These are phyloP conservation scores for Ceraceosorus bombacis DNA, from an alignment of 1,284 basidiomycete species.

Conservation along the genomic window DNA sequence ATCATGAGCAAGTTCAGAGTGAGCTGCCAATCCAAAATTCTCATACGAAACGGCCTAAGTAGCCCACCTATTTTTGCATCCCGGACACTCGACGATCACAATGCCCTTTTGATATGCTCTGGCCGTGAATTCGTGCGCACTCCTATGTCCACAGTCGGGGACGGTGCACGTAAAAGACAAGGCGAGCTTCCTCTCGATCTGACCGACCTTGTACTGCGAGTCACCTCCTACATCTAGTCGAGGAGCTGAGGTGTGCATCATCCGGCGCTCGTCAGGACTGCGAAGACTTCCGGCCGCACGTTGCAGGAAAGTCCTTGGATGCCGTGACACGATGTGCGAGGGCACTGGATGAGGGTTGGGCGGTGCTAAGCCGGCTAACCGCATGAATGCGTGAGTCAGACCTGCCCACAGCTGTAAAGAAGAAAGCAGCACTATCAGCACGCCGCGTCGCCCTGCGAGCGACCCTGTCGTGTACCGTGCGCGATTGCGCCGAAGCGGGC, in stretches of 20 bases:
- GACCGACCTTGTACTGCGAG: slow-evolving; percentile 12
- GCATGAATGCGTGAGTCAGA: neutral
- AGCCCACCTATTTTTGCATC: slow-evolving; percentile 67
- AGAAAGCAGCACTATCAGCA: neutral
- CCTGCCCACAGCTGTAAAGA: slow-evolving; percentile 5
- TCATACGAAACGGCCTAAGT: neutral
- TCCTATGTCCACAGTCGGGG: slow-evolving; percentile 65
- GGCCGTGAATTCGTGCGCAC: slow-evolving; percentile 79
- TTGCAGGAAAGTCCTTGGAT: neutral
- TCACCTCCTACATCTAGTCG: neutral
- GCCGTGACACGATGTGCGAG: neutral
- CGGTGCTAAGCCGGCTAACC: slow-evolving; percentile 3
- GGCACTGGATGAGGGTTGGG: neutral
- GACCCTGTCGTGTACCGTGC: too few relatives aligned
- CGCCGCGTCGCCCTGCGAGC: slow-evolving; percentile 23
- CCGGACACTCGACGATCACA: slow-evolving; percentile 83
- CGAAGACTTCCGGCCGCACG: too few relatives aligned
- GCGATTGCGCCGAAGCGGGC: too few relatives aligned
- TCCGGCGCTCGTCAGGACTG: too few relatives aligned
- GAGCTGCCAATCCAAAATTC: neutral
- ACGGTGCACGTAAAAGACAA: slow-evolving; percentile 45
- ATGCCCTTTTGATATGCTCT: slow-evolving; percentile 78
- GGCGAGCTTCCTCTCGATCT: slow-evolving; percentile 35
- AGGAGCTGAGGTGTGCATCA: too few relatives aligned
- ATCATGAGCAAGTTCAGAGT: neutral